Percentiles rank a stretch among this genome's conserved stretches.
Evolutionary conservation across 2,329 filamentous ascomycete species (phyloP).

Genomic region (Canariomyces notabilis): DNA sequence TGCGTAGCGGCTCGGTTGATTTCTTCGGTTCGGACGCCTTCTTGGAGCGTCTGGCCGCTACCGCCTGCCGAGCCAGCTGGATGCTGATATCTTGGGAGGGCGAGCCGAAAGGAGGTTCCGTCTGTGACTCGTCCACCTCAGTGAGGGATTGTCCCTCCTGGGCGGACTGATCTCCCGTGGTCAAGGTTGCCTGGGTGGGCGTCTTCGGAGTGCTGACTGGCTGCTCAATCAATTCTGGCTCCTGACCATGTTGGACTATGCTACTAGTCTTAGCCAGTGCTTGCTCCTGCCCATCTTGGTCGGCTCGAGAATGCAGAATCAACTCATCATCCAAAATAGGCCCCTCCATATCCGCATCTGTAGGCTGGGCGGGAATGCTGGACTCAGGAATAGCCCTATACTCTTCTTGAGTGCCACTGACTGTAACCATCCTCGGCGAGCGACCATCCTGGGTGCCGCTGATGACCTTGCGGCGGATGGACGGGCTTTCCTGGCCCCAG

Average conservation of each 20-base stretch:
- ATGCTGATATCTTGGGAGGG: conserved; percentile 25
- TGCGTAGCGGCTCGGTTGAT: conserved; percentile 17
- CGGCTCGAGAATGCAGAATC: neutral
- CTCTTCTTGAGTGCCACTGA: neutral
- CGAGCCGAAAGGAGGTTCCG: neutral
- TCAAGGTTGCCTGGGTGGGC: conserved; percentile 1
- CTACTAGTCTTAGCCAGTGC: neutral
- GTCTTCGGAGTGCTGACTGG: neutral
- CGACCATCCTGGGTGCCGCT: neutral
- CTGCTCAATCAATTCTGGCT: neutral
- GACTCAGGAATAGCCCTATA: neutral
- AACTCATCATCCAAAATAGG: neutral
- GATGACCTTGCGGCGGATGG: neutral
- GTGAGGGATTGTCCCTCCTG: conserved; percentile 9
- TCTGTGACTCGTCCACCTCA: neutral
- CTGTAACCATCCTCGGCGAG: neutral
- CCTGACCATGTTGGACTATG: neutral
- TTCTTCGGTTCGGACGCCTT: conserved; percentile 16
- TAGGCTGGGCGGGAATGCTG: neutral
- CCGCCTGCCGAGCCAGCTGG: conserved; percentile 23
- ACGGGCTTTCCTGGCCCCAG: neutral
- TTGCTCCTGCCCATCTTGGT: neutral
- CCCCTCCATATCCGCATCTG: neutral
- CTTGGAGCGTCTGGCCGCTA: conserved; percentile 17
- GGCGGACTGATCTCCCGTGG: conserved; percentile 10